phyloP scores from a whole-genome alignment of 1,284 basidiomycete species.

The Ceratobasidium papillatum region DNA sequence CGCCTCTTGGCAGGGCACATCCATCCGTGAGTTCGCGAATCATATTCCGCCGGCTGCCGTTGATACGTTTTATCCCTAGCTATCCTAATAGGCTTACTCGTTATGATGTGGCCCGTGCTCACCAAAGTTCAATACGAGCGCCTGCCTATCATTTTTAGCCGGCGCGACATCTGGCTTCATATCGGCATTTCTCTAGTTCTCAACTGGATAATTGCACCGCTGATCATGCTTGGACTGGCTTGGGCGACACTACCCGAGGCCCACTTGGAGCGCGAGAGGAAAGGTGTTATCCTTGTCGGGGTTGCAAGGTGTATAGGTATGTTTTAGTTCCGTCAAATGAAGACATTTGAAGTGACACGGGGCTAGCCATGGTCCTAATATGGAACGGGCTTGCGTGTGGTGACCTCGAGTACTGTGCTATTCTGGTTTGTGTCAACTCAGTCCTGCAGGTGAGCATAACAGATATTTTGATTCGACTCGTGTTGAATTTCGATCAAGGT shows the following conservation, averaged over 20 bases:
- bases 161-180: slow-evolving; percentile 72
- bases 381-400: slow-evolving; percentile 85
- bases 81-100: slow-evolving; percentile 77
- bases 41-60: not conserved
- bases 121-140: slow-evolving; percentile 83
- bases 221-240: slow-evolving; percentile 83
- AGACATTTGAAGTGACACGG: not conserved
- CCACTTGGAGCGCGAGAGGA: slow-evolving; percentile 56
- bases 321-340: too few relatives aligned
- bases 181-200: slow-evolving; percentile 74
- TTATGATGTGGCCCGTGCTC: slow-evolving; percentile 84
- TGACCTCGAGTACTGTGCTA: slow-evolving; percentile 80
- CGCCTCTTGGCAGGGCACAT: slow-evolving; percentile 51
- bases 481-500: slow-evolving; percentile 66
- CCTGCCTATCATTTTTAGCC: slow-evolving; percentile 67
- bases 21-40: slow-evolving; percentile 50
- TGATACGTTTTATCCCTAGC: slow-evolving; percentile 56
- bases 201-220: slow-evolving; percentile 85
- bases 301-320: slow-evolving; percentile 58
- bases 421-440: slow-evolving; percentile 64
- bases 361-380: slow-evolving; percentile 81
- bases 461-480: not conserved
- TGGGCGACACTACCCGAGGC: slow-evolving; percentile 88
- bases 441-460: slow-evolving; percentile 47
- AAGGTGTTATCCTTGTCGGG: slow-evolving; percentile 67